Evolutionary conservation across 2,329 filamentous ascomycete genomes (phyloP).

Genomic region (Fulvia fulva): DNA sequence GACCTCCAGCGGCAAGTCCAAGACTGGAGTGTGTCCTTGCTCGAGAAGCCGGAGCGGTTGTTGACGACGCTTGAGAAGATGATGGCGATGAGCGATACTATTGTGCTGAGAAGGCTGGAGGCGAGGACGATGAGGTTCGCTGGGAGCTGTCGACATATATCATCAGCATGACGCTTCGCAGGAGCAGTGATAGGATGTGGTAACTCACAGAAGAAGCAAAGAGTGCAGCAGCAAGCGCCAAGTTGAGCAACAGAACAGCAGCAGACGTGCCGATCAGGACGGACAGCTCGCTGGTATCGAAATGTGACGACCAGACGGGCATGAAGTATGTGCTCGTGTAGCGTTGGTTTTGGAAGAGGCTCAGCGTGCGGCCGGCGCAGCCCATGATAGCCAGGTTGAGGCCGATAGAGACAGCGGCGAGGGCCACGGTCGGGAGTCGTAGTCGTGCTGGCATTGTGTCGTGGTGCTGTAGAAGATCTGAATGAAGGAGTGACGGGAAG

Average conservation of each 20-base stretch:
- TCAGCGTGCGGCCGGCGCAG: slow-evolving; percentile 41
- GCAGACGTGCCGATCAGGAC: slow-evolving; percentile 38
- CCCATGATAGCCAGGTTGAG: slow-evolving; percentile 43
- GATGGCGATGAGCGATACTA: slow-evolving; percentile 40
- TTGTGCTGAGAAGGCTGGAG: slow-evolving; percentile 35
- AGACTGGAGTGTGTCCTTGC: slow-evolving; percentile 35
- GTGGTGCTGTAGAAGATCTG: not conserved
- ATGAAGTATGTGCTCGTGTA: slow-evolving; percentile 46
- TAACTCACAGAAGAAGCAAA: slow-evolving; percentile 31
- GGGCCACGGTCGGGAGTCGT: slow-evolving; percentile 25
- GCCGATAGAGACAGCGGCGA: slow-evolving; percentile 30
- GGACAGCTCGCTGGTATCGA: slow-evolving; percentile 43
- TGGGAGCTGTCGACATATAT: slow-evolving; percentile 38
- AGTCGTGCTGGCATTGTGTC: slow-evolving; percentile 18
- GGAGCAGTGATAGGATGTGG: too few species aligned
- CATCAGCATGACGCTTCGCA: too few species aligned
- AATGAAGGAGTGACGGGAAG: not conserved
- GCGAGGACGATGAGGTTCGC: slow-evolving; percentile 37
- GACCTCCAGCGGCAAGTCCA: slow-evolving; percentile 36
- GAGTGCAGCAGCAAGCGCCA: slow-evolving; percentile 33
- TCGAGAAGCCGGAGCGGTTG: slow-evolving; percentile 14
- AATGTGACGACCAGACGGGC: slow-evolving; percentile 47
- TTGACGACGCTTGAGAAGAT: slow-evolving; percentile 36
- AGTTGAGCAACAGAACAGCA: slow-evolving; percentile 38
- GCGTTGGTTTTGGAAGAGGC: slow-evolving; percentile 42